phyloP scores from a whole-genome alignment of 148 eudicot species.

The Rhododendron simsii region DNA sequence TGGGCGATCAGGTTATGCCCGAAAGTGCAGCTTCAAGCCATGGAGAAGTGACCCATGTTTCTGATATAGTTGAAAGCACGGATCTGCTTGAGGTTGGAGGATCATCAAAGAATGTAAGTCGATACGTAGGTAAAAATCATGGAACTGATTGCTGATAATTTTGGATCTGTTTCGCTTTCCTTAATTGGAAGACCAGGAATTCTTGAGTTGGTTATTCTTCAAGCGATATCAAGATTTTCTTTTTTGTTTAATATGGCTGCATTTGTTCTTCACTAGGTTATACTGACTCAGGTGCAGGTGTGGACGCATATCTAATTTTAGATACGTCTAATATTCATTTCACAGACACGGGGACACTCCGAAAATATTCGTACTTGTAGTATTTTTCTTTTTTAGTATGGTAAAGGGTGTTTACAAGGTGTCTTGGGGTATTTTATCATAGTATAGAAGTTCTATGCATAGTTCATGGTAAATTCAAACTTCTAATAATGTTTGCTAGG shows the following conservation, averaged over 20 bases:
- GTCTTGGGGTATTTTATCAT: background rate
- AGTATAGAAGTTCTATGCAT: background rate
- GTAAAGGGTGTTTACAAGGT: background rate
- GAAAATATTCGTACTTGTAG: background rate
- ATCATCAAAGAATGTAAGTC: conserved; percentile 42
- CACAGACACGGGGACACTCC: background rate
- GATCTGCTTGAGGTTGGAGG: conserved; percentile 24
- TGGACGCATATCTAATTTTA: background rate
- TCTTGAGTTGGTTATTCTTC: background rate
- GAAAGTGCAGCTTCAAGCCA: conserved; percentile 35
- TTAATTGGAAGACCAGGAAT: background rate
- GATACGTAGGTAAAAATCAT: background rate
- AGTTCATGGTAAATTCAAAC: background rate
- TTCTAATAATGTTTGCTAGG: background rate
- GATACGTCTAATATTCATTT: background rate
- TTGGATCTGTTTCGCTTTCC: background rate
- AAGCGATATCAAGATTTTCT: background rate
- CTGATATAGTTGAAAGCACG: conserved; percentile 31
- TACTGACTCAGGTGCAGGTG: background rate
- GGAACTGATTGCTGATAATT: background rate
- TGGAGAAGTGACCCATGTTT: conserved; percentile 30
- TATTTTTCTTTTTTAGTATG: background rate
- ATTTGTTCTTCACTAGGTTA: background rate
- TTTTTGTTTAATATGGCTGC: background rate
- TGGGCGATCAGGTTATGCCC: conserved; percentile 27